Evolutionary conservation across 768 basidiomycete genomes (phyloP).

Genomic region (Rhodotorula toruloides): DNA sequence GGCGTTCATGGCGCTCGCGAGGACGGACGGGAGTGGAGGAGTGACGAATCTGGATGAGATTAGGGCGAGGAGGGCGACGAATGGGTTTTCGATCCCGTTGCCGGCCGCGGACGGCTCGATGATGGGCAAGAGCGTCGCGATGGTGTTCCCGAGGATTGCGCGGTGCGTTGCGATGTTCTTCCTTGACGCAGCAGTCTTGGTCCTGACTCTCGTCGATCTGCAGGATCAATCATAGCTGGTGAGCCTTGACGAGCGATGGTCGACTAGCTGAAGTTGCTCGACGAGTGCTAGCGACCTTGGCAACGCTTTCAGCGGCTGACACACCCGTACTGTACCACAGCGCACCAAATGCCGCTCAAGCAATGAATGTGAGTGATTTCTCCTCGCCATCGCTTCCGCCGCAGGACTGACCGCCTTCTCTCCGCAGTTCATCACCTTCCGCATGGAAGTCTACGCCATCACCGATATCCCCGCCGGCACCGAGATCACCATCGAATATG

Average conservation of each 20-base stretch:
- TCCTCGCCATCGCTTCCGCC: no score
- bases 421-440: conserved; percentile 28
- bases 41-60: conserved; percentile 17
- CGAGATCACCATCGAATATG: conserved; percentile 39
- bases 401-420: neutral
- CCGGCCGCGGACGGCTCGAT: neutral
- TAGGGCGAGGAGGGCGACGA: conserved; percentile 21
- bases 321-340: neutral
- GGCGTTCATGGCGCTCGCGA: conserved; percentile 19
- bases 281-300: neutral
- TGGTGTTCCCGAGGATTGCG: conserved; percentile 28
- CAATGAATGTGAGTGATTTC: conserved; percentile 23
- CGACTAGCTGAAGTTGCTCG: no score
- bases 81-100: conserved; percentile 23
- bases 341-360: conserved; percentile 29
- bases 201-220: neutral
- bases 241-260: no score
- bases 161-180: conserved; percentile 1
- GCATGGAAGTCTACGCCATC: conserved; percentile 37
- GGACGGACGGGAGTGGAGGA: neutral
- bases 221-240: conserved; percentile 36
- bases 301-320: neutral
- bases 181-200: neutral
- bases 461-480: conserved; percentile 3
- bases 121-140: neutral